These are phyloP conservation scores for Hydnum rufescens DNA, from an alignment of 768 basidiomycete genomes.

Conservation along the genomic window DNA sequence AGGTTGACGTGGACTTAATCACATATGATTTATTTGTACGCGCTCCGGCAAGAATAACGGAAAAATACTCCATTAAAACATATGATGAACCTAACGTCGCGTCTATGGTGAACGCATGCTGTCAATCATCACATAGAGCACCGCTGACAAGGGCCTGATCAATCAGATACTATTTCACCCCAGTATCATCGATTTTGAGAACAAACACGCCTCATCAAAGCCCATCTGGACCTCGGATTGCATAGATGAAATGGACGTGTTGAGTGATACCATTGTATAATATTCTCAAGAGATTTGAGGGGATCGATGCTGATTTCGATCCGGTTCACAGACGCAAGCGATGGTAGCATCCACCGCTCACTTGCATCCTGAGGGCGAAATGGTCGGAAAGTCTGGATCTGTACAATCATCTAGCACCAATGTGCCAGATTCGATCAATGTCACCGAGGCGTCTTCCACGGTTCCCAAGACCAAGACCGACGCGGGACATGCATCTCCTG, in stretches of 20 bases:
- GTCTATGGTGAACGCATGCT: constrained; percentile 48
- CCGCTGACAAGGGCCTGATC: not conserved
- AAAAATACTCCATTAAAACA: constrained; percentile 75
- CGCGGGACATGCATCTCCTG: too few relatives aligned
- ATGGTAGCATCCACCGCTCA: constrained; percentile 86
- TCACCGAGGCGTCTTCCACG: too few relatives aligned
- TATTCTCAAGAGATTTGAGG: constrained; percentile 5
- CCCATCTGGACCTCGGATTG: constrained; percentile 36
- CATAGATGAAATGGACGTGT: constrained; percentile 46
- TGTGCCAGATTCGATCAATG: too few relatives aligned
- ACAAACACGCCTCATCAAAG: constrained; percentile 35
- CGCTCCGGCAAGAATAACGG: constrained; percentile 47
- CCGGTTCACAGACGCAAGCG: constrained; percentile 39
- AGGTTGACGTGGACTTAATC: constrained; percentile 82
- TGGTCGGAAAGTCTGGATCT: constrained; percentile 2
- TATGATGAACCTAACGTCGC: constrained; percentile 94
- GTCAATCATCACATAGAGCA: not conserved
- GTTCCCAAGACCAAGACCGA: not conserved
- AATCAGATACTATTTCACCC: constrained; percentile 80
- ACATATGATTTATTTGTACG: constrained; percentile 81
- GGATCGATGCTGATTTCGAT: not conserved
- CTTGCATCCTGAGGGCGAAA: constrained; percentile 26
- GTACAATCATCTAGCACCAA: not conserved
- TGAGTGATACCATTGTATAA: constrained; percentile 26
- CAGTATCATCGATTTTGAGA: constrained; percentile 74